A percentile compares a stretch with the other conserved stretches of the same genome.
phyloP scores from a whole-genome alignment of 495 filamentous ascomycete species.

The Neurospora sp. region DNA sequence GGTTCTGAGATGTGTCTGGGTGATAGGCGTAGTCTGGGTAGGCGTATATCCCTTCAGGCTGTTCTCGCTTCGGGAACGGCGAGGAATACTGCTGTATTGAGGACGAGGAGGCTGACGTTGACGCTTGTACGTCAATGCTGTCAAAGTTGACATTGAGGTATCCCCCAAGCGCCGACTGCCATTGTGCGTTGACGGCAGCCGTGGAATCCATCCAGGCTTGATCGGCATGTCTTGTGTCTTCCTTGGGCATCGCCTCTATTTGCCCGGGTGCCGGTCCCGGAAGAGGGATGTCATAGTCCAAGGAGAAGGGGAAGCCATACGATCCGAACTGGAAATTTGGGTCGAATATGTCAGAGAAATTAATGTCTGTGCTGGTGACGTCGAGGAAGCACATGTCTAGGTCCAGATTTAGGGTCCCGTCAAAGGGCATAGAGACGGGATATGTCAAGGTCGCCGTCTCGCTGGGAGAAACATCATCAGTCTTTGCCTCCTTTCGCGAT shows the following conservation, averaged over 20 bases:
- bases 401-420: constrained; percentile 16
- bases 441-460: neutral
- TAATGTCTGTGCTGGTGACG: constrained; percentile 17
- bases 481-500: constrained; percentile 1
- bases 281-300: neutral
- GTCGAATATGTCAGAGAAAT: constrained; percentile 22
- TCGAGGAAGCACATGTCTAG: constrained; percentile 27
- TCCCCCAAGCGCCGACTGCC: neutral
- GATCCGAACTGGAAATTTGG: constrained; percentile 3
- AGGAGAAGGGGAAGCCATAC: neutral
- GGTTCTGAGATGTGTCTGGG: neutral
- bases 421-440: constrained; percentile 10
- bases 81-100: neutral
- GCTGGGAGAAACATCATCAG: neutral
- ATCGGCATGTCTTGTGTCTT: neutral
- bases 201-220: neutral
- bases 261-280: neutral
- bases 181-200: neutral
- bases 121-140: neutral
- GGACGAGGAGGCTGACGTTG: neutral
- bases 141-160: neutral
- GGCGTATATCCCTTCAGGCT: neutral
- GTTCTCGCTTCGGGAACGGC: neutral
- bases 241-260: neutral
- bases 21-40: neutral